Percentiles rank a stretch among this genome's conserved stretches.
These are phyloP conservation scores for Cladosporium cucumerinum DNA, from an alignment of 2,329 filamentous ascomycete species.

Conservation along the genomic window DNA sequence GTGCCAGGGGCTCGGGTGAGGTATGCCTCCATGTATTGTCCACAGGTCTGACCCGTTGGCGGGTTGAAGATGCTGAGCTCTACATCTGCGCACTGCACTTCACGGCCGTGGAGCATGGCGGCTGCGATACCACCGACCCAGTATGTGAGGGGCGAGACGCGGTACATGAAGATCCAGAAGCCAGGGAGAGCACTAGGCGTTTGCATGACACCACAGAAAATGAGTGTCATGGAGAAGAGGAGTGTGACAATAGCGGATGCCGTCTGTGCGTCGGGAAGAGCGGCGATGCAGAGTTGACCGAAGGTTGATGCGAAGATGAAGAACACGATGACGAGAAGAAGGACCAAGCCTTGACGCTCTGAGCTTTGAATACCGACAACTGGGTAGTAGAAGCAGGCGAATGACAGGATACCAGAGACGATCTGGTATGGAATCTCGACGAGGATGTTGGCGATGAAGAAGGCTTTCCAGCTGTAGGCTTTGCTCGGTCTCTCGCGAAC, in stretches of 20 bases:
- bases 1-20: conserved; percentile 39
- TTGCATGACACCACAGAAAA: conserved; percentile 59
- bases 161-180: conserved; percentile 79
- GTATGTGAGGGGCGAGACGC: conserved; percentile 65
- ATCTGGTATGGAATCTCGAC: conserved; percentile 68
- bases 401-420: conserved; percentile 61
- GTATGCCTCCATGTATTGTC: conserved; percentile 45
- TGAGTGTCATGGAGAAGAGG: conserved; percentile 46
- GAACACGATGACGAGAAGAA: conserved; percentile 63
- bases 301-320: conserved; percentile 71
- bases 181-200: conserved; percentile 56
- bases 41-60: conserved; percentile 41
- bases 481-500: conserved; percentile 62
- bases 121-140: conserved; percentile 45
- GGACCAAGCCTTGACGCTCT: conserved; percentile 61
- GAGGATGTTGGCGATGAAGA: conserved; percentile 67
- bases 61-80: conserved; percentile 45
- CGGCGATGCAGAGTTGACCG: conserved; percentile 69
- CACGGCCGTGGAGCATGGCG: conserved; percentile 42
- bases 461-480: conserved; percentile 71
- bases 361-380: conserved; percentile 40
- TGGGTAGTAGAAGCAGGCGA: conserved; percentile 64
- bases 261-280: conserved; percentile 65
- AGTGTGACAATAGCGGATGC: conserved; percentile 57
- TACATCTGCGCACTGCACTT: conserved; percentile 46